Base-by-base conservation (phyloP, 345 rosid species). In the Citrus inodora region DNA sequence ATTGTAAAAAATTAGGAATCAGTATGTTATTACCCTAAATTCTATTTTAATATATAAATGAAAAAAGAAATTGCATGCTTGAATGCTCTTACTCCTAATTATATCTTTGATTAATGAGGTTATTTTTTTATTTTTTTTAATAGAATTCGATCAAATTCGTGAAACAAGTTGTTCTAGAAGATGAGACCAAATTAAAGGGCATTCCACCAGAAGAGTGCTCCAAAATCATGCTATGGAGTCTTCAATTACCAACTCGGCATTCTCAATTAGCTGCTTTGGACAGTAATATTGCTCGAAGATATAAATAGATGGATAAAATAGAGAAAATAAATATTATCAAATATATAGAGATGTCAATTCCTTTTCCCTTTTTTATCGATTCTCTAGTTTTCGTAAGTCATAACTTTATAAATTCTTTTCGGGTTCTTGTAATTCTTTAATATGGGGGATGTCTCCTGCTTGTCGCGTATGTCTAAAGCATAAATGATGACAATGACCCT, bases 61-160 rank as follows among this genome's bases (percentile, higher is more conserved):
- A 51, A 14, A 48, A 51, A 51, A 13, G 4, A 37, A 7, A 37
- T 37, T 51, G 56, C 21, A 14, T 42, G 48, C 56, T 16, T 25
- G 65, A 8, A 10, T 65, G 69, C 35, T 64, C 38, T 16, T 21
- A 16, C 21, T 32, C 33, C 3, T 66, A 33, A 21, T 22, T 19
- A 35, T 67, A 0, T 65, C 2, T 37, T 35, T 21, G 21, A 17
- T 51, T 19, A 19, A 21, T 30, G 3, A 17, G 55, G 3, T 27
- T 28, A 13, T 24, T 66, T 25, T 33, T 46, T 37, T 4, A 0
- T 70, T 9, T 14, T 11, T 2, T 0, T 0, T 0, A 25, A 76
- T 84, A 95, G 98, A 90, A 93, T 83, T 92, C 98, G 37, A 88
- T 93, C 40, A 92, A 93, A 61, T 93, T 92, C 51, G 95, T 95